Evolutionary conservation across 306 rosid species (phyloP).

Genomic region (Begonia peltatifolia): DNA sequence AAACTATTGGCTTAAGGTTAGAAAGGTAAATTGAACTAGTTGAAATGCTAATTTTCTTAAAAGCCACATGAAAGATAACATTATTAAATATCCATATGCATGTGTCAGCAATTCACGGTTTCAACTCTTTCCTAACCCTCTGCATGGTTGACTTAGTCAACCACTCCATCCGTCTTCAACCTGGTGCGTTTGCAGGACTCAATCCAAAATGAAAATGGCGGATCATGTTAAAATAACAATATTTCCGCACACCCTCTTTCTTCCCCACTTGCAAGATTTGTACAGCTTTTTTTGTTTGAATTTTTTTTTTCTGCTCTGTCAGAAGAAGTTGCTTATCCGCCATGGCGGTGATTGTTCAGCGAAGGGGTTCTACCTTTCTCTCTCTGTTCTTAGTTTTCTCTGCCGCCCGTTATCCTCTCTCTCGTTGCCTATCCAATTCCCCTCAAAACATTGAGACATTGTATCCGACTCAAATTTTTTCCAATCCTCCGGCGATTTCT

Average conservation of each 20-base stretch:
- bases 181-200: background rate
- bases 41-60: no score
- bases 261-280: background rate
- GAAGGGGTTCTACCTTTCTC: conserved; percentile 10
- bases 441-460: conserved; percentile 63
- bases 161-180: no score
- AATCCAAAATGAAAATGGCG: background rate
- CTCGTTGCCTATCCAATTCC: conserved; percentile 18
- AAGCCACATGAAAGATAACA: no score
- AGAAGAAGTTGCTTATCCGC: background rate
- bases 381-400: conserved; percentile 13
- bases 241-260: conserved; percentile 16
- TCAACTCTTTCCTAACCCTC: no score
- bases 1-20: no score
- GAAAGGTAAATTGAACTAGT: no score
- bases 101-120: no score
- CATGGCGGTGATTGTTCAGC: conserved; percentile 29
- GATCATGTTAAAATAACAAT: conserved; percentile 12
- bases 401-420: conserved; percentile 10
- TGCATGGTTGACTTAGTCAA: no score
- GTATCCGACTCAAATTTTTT: conserved; percentile 19
- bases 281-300: conserved; percentile 1
- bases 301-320: conserved; percentile 1
- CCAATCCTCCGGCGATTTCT: conserved; percentile 17
- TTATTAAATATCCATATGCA: no score